Evolutionary conservation across 768 basidiomycete genomes (phyloP).

Genomic region (Macrolepiota albuminosa): DNA sequence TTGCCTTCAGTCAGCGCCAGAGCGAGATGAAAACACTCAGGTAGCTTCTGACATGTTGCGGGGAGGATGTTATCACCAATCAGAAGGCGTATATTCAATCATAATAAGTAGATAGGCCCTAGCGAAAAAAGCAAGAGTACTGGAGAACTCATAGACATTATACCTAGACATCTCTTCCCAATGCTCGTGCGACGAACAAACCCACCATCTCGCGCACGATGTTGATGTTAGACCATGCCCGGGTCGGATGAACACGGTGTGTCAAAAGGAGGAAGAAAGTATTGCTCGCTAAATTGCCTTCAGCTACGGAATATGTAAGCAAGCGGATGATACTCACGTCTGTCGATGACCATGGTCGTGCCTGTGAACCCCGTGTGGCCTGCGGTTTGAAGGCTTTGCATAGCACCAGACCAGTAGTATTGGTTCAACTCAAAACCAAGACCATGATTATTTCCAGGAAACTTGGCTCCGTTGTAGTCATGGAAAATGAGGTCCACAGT

Average conservation of each 20-base stretch:
- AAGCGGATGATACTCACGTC: conserved; percentile 15
- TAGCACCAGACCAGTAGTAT: conserved; percentile 23
- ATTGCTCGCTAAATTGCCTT: conserved; percentile 19
- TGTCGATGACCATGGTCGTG: conserved; percentile 23
- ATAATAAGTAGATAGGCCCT: too few species aligned
- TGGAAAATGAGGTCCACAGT: conserved; percentile 25
- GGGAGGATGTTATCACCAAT: too few species aligned
- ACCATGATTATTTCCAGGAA: conserved; percentile 23
- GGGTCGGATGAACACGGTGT: conserved; percentile 23
- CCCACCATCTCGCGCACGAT: conserved; percentile 20
- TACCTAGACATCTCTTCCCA: conserved; percentile 13
- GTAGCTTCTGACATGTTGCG: too few species aligned
- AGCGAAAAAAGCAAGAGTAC: too few species aligned
- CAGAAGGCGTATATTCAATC: too few species aligned
- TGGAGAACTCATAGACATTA: too few species aligned
- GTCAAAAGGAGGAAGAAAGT: conserved; percentile 24
- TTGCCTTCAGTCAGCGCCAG: too few species aligned
- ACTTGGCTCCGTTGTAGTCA: conserved; percentile 19
- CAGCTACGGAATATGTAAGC: neutral
- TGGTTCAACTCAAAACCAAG: conserved; percentile 25
- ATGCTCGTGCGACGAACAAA: conserved; percentile 17
- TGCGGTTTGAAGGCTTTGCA: conserved; percentile 22
- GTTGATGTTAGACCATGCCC: conserved; percentile 25
- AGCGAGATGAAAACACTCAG: too few species aligned
- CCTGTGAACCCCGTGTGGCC: conserved; percentile 25